These are phyloP conservation scores for Stachybotrys chartarum DNA, from an alignment of 2,329 filamentous ascomycete species.

Conservation along the genomic window DNA sequence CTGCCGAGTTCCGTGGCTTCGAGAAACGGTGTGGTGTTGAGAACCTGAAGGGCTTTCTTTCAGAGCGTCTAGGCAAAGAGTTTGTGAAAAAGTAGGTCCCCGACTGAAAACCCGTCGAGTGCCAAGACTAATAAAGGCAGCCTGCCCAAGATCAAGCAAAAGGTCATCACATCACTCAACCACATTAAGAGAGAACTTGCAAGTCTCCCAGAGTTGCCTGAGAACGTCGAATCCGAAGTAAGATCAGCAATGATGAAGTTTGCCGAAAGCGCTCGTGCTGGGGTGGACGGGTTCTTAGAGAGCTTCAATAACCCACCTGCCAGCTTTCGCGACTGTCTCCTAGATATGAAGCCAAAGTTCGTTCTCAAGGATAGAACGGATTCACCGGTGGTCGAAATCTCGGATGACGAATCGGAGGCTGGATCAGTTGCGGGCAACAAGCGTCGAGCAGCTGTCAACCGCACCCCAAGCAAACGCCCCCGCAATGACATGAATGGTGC, in stretches of 20 bases:
- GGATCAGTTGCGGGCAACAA: constrained; percentile 20
- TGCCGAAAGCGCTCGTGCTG: constrained; percentile 42
- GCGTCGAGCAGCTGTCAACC: constrained; percentile 16
- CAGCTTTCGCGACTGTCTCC: constrained; percentile 41
- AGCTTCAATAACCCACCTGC: constrained; percentile 39
- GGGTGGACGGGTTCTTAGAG: constrained; percentile 38
- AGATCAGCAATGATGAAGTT: constrained; percentile 53
- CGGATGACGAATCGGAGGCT: constrained; percentile 30
- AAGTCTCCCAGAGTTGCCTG: constrained; percentile 58
- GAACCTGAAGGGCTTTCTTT: constrained; percentile 44
- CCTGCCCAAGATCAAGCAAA: constrained; percentile 46
- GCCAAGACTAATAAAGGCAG: constrained; percentile 18
- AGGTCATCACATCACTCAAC: constrained; percentile 40
- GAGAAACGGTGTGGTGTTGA: constrained; percentile 45
- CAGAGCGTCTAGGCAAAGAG: constrained; percentile 43
- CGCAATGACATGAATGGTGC: constrained; percentile 6
- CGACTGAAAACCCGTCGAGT: background rate
- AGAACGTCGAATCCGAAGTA: constrained; percentile 61
- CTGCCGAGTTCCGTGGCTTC: constrained; percentile 37
- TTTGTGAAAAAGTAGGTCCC: constrained; percentile 41
- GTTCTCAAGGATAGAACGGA: constrained; percentile 31
- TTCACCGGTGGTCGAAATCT: constrained; percentile 28
- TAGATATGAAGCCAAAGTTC: constrained; percentile 40
- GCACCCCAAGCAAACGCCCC: constrained; percentile 27
- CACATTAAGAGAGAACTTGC: constrained; percentile 48